Evolutionary conservation across 2,329 filamentous ascomycete genomes (phyloP).

Genomic region (Trichoderma sp.): DNA sequence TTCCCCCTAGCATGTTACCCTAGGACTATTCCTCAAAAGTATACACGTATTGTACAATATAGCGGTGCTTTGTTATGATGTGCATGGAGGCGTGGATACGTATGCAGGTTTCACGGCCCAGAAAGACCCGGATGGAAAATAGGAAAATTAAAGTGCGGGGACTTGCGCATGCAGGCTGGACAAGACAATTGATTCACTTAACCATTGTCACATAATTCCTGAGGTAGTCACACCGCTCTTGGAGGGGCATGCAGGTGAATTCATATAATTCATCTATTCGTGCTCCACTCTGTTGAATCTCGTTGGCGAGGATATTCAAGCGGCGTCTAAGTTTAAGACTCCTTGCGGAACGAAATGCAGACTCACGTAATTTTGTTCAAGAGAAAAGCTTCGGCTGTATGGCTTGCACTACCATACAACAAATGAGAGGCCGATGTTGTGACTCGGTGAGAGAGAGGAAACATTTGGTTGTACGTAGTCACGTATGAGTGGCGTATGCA

Average conservation of each 20-base stretch:
- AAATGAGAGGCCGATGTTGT: neutral
- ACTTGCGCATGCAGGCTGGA: neutral
- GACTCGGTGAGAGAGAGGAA: neutral
- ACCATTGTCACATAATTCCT: neutral
- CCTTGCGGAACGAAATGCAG: neutral
- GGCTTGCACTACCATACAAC: neutral
- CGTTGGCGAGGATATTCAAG: neutral
- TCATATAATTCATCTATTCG: neutral
- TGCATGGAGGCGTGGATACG: neutral
- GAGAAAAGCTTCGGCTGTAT: neutral
- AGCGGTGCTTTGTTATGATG: neutral
- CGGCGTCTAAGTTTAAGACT: neutral
- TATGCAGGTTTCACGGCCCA: neutral
- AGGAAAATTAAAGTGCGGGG: neutral
- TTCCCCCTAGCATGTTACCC: neutral
- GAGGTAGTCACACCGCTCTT: neutral
- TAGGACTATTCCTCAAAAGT: neutral
- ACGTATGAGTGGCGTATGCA: neutral
- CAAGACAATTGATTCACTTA: neutral
- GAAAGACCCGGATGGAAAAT: neutral
- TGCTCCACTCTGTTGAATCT: neutral
- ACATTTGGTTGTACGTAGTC: neutral
- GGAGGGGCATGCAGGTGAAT: neutral
- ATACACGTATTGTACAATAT: neutral
- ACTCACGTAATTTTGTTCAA: neutral